Conservation (phyloP, 768 basidiomycete genomes). For the Xerocomus potaroensis region DNA sequence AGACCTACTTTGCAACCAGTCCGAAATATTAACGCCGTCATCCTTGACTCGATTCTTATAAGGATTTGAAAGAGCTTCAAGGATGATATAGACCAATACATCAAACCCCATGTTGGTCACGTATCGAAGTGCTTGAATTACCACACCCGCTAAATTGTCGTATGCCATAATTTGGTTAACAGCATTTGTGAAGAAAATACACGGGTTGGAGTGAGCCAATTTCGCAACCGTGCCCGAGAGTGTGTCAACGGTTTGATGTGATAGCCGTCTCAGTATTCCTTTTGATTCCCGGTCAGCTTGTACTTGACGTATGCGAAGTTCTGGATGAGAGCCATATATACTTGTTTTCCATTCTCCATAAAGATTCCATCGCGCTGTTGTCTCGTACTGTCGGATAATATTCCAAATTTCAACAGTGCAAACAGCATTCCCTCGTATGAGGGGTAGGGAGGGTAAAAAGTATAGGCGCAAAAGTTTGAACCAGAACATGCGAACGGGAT, state of each 20-base stretch:
- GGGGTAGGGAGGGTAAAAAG: slow-evolving; percentile 81
- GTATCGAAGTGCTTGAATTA: slow-evolving; percentile 85
- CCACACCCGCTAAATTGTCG: slow-evolving; percentile 85
- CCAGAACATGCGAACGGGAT: slow-evolving; percentile 80
- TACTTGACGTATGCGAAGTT: slow-evolving; percentile 72
- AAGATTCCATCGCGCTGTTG: slow-evolving; percentile 77
- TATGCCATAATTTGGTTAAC: slow-evolving; percentile 96
- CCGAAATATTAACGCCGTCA: slow-evolving; percentile 85
- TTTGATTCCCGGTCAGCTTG: slow-evolving; percentile 89
- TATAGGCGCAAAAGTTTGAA: slow-evolving; percentile 72
- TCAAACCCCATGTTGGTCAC: slow-evolving; percentile 94
- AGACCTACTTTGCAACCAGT: slow-evolving; percentile 87
- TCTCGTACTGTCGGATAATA: slow-evolving; percentile 75
- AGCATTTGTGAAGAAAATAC: slow-evolving; percentile 83
- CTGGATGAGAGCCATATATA: slow-evolving; percentile 70
- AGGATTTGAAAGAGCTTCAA: slow-evolving; percentile 85
- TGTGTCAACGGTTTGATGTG: slow-evolving; percentile 77
- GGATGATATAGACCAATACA: slow-evolving; percentile 80
- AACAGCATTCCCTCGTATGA: slow-evolving; percentile 81
- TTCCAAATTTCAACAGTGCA: slow-evolving; percentile 93
- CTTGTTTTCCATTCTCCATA: slow-evolving; percentile 93
- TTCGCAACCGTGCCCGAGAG: slow-evolving; percentile 89
- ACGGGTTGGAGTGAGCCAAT: slow-evolving; percentile 90
- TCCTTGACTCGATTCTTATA: slow-evolving; percentile 79
- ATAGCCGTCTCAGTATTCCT: slow-evolving; percentile 81